A percentile compares a stretch with the other conserved stretches of the same genome.
phyloP scores from a whole-genome alignment of 495 filamentous ascomycete species.

The Xylaria longipes region DNA sequence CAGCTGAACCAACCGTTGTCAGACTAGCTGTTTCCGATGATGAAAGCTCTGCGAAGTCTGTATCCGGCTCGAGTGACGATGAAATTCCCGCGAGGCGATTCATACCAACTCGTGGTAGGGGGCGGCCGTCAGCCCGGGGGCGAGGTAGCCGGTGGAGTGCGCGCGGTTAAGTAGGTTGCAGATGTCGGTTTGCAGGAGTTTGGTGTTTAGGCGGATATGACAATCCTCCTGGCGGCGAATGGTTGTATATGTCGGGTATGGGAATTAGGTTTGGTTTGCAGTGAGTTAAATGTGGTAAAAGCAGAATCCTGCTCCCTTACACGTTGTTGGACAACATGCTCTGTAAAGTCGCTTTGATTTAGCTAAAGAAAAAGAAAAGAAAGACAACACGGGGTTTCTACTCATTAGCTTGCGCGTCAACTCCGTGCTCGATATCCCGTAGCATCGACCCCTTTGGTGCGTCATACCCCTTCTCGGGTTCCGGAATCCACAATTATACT shows the following conservation, averaged over 20 bases:
- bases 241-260: neutral
- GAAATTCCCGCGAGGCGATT: slow-evolving; percentile 19
- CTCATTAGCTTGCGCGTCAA: neutral
- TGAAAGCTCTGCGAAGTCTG: slow-evolving; percentile 24
- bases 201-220: neutral
- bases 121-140: slow-evolving; percentile 24
- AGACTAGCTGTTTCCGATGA: slow-evolving; percentile 28
- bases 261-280: neutral
- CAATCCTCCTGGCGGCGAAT: too few species aligned
- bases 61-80: slow-evolving; percentile 20
- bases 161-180: neutral
- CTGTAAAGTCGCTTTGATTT: neutral
- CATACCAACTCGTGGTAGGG: slow-evolving; percentile 25
- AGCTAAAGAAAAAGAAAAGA: neutral
- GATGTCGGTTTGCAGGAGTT: neutral
- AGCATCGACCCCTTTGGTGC: neutral
- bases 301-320: neutral
- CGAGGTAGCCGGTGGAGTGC: slow-evolving; percentile 25
- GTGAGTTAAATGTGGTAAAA: neutral
- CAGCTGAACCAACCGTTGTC: slow-evolving; percentile 34
- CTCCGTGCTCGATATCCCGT: neutral
- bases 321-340: neutral
- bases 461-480: neutral
- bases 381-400: neutral
- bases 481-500: neutral